Evolutionary conservation across 352 stramenopile species (phyloP).

Genomic region (Globisporangium spiculum): DNA sequence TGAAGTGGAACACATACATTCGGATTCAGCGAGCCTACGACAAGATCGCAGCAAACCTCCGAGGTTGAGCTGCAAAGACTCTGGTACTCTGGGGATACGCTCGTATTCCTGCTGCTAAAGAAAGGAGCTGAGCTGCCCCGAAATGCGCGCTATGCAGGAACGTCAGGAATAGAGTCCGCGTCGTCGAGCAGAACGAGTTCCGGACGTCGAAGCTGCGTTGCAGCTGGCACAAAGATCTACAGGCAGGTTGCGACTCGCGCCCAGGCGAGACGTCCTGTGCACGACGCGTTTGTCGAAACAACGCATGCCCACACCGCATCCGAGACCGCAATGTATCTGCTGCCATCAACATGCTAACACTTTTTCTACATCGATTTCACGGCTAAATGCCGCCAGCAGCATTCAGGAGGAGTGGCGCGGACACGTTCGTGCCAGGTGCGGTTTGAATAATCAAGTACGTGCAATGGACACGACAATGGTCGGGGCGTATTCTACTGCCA

Average conservation of each 20-base stretch:
- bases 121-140: background rate
- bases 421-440: no score
- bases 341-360: background rate
- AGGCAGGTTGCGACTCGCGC: background rate
- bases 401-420: no score
- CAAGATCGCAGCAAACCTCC: background rate
- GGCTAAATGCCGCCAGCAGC: no score
- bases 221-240: no score
- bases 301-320: background rate
- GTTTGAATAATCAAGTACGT: no score
- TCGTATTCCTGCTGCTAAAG: background rate
- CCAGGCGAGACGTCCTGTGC: background rate
- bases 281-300: background rate
- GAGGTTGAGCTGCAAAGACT: background rate
- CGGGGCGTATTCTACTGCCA: no score
- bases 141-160: background rate
- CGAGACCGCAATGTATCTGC: background rate
- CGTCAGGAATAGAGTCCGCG: background rate
- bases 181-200: no score
- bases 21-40: background rate
- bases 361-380: no score
- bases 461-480: no score
- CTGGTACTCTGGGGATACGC: background rate
- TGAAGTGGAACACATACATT: background rate
- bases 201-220: no score